These are phyloP conservation scores for Podospora anserina DNA, from an alignment of 495 filamentous ascomycete genomes.

Conservation along the genomic window DNA sequence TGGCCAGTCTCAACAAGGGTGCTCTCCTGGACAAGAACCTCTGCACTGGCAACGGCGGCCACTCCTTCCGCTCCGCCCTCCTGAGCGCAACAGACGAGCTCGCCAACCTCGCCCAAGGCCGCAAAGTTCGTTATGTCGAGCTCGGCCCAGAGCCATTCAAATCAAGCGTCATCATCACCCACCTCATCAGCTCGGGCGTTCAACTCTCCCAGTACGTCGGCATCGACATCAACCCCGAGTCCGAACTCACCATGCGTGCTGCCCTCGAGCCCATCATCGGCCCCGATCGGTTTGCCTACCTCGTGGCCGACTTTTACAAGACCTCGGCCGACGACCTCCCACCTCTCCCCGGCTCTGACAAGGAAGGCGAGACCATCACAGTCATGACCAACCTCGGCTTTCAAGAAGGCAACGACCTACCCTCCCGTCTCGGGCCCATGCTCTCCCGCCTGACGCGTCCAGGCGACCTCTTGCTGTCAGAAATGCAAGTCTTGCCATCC, in stretches of 20 bases:
- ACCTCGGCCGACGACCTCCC: conserved; percentile 1
- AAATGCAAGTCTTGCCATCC: conserved; percentile 1
- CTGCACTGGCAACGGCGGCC: conserved; percentile 4
- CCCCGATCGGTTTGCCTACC: neutral
- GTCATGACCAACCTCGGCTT: conserved; percentile 6
- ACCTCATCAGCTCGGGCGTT: neutral
- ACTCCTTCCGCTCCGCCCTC: neutral
- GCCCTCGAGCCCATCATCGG: neutral
- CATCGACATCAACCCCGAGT: conserved; percentile 7
- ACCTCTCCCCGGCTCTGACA: neutral
- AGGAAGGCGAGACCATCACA: neutral
- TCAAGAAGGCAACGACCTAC: neutral
- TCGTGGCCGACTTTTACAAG: neutral
- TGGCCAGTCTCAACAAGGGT: neutral
- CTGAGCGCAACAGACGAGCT: conserved; percentile 2
- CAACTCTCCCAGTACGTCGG: neutral
- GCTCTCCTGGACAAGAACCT: neutral
- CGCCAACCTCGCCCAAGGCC: neutral
- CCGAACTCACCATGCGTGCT: conserved; percentile 1
- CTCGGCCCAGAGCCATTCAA: neutral
- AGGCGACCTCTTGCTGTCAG: neutral
- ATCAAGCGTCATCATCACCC: conserved; percentile 1
- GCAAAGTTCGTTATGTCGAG: neutral
- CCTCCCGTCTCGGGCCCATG: neutral
- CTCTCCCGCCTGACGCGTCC: neutral